Evolutionary conservation across 148 eudicot genomes (phyloP).

Genomic region (Suaeda aralocaspica): DNA sequence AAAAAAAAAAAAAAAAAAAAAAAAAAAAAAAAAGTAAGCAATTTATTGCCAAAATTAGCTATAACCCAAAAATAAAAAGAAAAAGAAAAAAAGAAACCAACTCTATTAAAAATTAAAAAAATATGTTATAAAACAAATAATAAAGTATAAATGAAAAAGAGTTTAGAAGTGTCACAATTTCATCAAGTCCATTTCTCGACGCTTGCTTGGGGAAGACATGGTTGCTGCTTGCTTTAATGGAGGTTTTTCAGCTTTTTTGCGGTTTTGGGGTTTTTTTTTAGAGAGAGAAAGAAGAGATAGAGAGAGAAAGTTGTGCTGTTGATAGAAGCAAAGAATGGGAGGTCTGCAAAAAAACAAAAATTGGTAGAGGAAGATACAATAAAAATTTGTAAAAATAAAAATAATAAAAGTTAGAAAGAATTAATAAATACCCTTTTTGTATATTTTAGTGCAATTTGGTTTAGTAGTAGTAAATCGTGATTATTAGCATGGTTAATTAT

Average conservation of each 20-base stretch:
- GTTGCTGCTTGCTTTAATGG: constrained; percentile 5
- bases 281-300: constrained; percentile 1
- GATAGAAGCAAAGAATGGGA: constrained; percentile 28
- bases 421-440: no score
- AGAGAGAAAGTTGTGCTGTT: not conserved
- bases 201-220: constrained; percentile 98
- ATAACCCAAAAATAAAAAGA: no score
- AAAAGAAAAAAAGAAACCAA: no score
- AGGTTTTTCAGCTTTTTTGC: not conserved
- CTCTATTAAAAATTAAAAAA: not conserved
- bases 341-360: constrained; percentile 15
- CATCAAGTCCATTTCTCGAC: constrained; percentile 97
- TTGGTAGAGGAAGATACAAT: constrained; percentile 10
- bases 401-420: not conserved
- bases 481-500: constrained; percentile 5
- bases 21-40: not conserved
- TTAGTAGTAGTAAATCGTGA: no score
- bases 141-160: not conserved
- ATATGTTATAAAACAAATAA: not conserved
- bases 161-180: constrained; percentile 51
- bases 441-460: no score
- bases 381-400: not conserved
- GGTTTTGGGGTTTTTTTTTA: constrained; percentile 15
- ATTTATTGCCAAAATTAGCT: no score
- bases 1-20: not conserved